Conservation (phyloP, 768 basidiomycete species). For the Leccinum sublutescens region DNA sequence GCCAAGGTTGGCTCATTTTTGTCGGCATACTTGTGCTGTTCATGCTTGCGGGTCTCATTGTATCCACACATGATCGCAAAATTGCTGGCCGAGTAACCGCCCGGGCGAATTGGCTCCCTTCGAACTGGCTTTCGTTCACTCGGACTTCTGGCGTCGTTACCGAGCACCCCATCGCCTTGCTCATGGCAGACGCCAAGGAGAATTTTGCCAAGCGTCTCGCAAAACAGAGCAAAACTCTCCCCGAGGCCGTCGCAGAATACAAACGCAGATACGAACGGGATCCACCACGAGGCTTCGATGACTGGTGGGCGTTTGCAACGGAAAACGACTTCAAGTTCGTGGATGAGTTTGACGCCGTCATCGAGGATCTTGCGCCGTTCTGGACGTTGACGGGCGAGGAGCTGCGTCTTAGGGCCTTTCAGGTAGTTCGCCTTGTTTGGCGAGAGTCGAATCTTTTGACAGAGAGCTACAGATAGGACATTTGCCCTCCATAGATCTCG, state of each 20-base stretch:
- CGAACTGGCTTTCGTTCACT: conserved; percentile 23
- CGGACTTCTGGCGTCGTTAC: conserved; percentile 3
- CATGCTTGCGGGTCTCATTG: conserved; percentile 48
- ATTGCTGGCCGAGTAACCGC: neutral
- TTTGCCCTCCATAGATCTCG: conserved; percentile 81
- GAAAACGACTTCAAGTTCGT: conserved; percentile 72
- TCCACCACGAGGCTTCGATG: conserved; percentile 89
- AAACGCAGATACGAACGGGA: conserved; percentile 67
- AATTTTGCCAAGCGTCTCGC: conserved; percentile 63
- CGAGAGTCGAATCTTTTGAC: neutral
- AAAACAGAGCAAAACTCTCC: conserved; percentile 77
- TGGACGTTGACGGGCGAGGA: conserved; percentile 74
- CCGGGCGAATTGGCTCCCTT: conserved; percentile 15
- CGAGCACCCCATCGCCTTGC: conserved; percentile 77
- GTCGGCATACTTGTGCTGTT: conserved; percentile 44
- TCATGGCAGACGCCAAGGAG: conserved; percentile 83
- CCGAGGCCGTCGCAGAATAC: conserved; percentile 81
- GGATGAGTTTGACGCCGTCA: conserved; percentile 87
- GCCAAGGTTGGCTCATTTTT: conserved; percentile 42
- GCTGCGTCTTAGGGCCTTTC: conserved; percentile 56
- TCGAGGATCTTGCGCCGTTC: conserved; percentile 81
- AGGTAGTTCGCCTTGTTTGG: conserved; percentile 39
- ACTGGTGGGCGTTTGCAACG: conserved; percentile 83
- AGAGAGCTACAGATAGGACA: conserved; percentile 55
- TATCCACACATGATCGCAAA: conserved; percentile 32